Evolutionary conservation across 345 rosid species (phyloP).

Genomic region (Melaleuca alternifolia): DNA sequence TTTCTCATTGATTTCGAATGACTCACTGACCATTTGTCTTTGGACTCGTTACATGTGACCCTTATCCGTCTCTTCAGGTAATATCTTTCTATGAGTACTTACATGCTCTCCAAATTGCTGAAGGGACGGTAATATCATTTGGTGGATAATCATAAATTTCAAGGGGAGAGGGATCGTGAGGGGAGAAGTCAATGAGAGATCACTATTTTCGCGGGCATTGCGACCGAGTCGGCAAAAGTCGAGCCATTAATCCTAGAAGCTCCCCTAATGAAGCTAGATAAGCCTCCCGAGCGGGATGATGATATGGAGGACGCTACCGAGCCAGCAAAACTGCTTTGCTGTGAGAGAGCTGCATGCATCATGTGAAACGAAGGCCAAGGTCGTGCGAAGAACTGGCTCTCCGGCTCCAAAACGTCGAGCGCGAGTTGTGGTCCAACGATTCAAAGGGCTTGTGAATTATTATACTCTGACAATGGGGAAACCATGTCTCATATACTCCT

Average conservation of each 20-base stretch:
- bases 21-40: no score
- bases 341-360: slow-evolving; percentile 14
- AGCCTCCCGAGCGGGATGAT: slow-evolving; percentile 19
- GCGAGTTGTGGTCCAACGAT: slow-evolving; percentile 6
- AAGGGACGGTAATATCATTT: background rate
- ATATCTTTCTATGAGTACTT: background rate
- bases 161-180: background rate
- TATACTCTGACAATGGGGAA: background rate
- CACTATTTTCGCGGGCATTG: background rate
- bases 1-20: no score
- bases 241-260: no score
- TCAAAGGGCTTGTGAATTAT: background rate
- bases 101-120: background rate
- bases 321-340: slow-evolving; percentile 16
- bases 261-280: slow-evolving; percentile 2
- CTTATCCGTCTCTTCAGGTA: background rate
- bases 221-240: no score
- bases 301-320: slow-evolving; percentile 9
- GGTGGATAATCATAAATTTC: background rate
- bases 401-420: slow-evolving; percentile 16
- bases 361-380: background rate
- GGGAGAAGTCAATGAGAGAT: background rate
- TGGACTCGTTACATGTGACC: background rate
- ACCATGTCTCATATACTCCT: background rate
- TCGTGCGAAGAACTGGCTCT: slow-evolving; percentile 11